Evolutionary conservation across 208 protist genomes (phyloP).

Genomic region (Lotmaria passim): DNA sequence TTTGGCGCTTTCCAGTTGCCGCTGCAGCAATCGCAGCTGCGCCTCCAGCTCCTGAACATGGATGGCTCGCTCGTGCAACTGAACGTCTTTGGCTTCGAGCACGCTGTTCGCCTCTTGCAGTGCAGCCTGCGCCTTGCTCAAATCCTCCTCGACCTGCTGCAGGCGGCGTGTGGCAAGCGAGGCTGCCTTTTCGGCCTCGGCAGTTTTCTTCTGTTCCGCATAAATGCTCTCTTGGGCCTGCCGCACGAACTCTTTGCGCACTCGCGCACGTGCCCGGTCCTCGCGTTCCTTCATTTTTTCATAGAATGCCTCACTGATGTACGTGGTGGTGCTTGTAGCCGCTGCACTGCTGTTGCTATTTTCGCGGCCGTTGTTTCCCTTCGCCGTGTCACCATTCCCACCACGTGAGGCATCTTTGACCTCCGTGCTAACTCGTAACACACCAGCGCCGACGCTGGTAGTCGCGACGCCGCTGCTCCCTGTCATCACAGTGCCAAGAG

Average conservation of each 20-base stretch:
- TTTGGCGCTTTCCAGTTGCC: slow-evolving; percentile 12
- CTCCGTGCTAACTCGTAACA: no score
- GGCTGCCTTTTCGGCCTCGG: slow-evolving; percentile 30
- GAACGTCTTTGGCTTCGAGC: slow-evolving; percentile 29
- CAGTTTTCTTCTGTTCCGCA: slow-evolving; percentile 29
- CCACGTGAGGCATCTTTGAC: no score
- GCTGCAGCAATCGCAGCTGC: slow-evolving; percentile 25
- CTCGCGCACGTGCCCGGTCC: slow-evolving; percentile 36
- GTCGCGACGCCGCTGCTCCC: no score
- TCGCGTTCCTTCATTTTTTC: slow-evolving; percentile 39
- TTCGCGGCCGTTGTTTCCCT: no score
- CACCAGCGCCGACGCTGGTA: no score
- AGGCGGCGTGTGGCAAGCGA: slow-evolving; percentile 10
- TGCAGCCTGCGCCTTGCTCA: neutral
- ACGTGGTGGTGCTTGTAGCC: neutral
- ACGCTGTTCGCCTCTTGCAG: slow-evolving; percentile 17
- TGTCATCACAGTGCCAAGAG: neutral
- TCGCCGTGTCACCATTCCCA: neutral
- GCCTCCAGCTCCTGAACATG: slow-evolving; percentile 31
- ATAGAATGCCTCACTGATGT: slow-evolving; percentile 32
- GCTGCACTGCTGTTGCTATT: neutral
- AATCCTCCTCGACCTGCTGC: slow-evolving; percentile 12
- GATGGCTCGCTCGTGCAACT: slow-evolving; percentile 32
- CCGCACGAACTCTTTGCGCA: slow-evolving; percentile 37
- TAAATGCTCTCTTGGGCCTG: slow-evolving; percentile 36